Evolutionary conservation across 805 yeast species (phyloP).

Genomic region (Torulaspora gathmanii): DNA sequence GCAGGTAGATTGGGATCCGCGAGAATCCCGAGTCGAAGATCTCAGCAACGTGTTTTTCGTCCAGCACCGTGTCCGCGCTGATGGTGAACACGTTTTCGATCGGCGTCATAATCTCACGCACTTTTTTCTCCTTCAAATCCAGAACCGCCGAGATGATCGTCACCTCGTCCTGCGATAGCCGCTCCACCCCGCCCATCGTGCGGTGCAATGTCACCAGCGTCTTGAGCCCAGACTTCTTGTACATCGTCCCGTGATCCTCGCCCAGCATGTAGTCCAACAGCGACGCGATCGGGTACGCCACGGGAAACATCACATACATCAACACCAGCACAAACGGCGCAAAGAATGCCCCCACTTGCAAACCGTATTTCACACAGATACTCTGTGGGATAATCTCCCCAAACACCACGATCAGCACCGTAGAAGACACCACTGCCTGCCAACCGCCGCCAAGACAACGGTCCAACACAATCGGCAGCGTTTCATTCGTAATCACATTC

Average conservation of each 20-base stretch:
- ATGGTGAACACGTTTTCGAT: conserved; percentile 83
- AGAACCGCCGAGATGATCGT: conserved; percentile 91
- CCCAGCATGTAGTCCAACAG: conserved; percentile 80
- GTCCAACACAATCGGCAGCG: conserved; percentile 89
- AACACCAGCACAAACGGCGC: conserved; percentile 79
- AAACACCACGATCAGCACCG: conserved; percentile 85
- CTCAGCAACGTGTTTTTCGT: conserved; percentile 79
- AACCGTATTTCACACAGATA: conserved; percentile 86
- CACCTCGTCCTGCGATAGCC: conserved; percentile 91
- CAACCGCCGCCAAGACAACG: conserved; percentile 94
- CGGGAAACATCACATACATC: conserved; percentile 88
- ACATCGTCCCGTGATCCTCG: conserved; percentile 93
- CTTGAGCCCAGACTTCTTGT: conserved; percentile 87
- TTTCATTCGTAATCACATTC: conserved; percentile 90
- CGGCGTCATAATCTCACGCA: conserved; percentile 88
- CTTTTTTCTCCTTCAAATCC: conserved; percentile 88
- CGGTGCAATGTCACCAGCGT: conserved; percentile 88
- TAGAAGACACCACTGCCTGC: conserved; percentile 93
- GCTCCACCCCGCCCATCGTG: conserved; percentile 94
- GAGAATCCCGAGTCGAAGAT: conserved; percentile 93
- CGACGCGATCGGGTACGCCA: conserved; percentile 85
- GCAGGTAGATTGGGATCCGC: conserved; percentile 88
- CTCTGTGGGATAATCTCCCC: conserved; percentile 97
- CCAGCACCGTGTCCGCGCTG: conserved; percentile 75
- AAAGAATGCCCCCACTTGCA: conserved; percentile 84